Conservation (phyloP, 164 flowering plant genomes). For the Nymphaea colorata region DNA sequence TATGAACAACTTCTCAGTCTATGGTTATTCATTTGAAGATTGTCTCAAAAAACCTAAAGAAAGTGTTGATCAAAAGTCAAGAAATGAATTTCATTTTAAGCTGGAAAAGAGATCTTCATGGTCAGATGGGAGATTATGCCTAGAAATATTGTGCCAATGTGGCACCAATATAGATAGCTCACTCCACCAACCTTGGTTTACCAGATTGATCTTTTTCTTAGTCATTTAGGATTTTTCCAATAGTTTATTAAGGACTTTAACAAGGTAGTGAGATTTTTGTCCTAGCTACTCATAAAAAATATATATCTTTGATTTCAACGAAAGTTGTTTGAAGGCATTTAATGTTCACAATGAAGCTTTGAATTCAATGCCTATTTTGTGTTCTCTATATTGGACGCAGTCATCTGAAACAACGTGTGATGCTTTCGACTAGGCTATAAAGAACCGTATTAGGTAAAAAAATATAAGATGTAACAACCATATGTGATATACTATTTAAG, state of each 20-base stretch:
- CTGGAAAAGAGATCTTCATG: constrained; percentile 1
- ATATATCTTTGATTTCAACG: neutral
- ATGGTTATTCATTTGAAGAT: neutral
- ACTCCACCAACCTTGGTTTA: neutral
- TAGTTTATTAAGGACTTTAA: neutral
- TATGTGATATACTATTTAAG: neutral
- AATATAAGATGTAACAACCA: neutral
- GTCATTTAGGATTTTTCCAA: neutral
- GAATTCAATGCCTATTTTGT: neutral
- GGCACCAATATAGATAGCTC: constrained; percentile 1
- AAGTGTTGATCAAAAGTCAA: neutral
- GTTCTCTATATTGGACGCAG: neutral
- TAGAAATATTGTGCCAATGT: neutral
- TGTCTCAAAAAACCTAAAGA: neutral
- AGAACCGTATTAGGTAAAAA: neutral
- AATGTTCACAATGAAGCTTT: neutral
- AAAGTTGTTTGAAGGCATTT: constrained; percentile 1
- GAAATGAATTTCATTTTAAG: neutral
- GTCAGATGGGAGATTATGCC: constrained; percentile 1
- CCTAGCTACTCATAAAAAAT: neutral
- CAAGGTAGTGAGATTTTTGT: neutral
- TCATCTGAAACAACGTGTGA: neutral
- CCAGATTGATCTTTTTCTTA: neutral
- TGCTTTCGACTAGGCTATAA: neutral
- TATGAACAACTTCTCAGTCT: constrained; percentile 6